Conservation (phyloP, 129 eudicot species). For the Centella asiatica region DNA sequence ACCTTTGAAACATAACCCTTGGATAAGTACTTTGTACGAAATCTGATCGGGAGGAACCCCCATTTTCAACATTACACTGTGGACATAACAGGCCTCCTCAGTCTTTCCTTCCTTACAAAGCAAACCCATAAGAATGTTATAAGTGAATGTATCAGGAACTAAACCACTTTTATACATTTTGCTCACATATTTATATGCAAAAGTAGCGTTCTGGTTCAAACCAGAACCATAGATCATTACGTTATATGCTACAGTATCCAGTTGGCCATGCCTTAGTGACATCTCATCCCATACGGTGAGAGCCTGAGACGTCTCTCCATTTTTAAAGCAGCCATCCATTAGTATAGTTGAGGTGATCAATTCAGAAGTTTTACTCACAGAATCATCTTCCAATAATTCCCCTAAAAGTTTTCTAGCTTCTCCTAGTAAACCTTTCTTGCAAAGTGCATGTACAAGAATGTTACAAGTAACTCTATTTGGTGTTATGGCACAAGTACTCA, state of each 20-base stretch:
- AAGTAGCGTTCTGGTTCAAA: slow-evolving; percentile 26
- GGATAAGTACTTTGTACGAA: slow-evolving; percentile 50
- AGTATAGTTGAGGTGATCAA: slow-evolving; percentile 61
- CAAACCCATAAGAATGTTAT: slow-evolving; percentile 47
- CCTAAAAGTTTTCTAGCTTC: slow-evolving; percentile 50
- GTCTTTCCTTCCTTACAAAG: slow-evolving; percentile 41
- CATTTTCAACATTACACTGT: slow-evolving; percentile 51
- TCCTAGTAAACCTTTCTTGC: slow-evolving; percentile 46
- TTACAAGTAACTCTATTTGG: slow-evolving; percentile 68
- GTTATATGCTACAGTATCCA: slow-evolving; percentile 69
- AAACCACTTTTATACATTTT: slow-evolving; percentile 67
- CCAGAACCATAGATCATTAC: slow-evolving; percentile 54
- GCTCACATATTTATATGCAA: slow-evolving; percentile 38
- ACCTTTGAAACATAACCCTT: slow-evolving; percentile 48
- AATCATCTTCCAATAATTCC: slow-evolving; percentile 37
- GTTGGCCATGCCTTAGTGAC: slow-evolving; percentile 16
- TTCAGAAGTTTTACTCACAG: slow-evolving; percentile 19
- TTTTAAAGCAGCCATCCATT: slow-evolving; percentile 64
- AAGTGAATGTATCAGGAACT: slow-evolving; percentile 52
- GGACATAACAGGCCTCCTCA: slow-evolving; percentile 54
- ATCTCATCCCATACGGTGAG: slow-evolving; percentile 43
- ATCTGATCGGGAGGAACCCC: slow-evolving; percentile 54
- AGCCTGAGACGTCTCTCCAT: slow-evolving; percentile 44
- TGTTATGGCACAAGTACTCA: slow-evolving; percentile 38
- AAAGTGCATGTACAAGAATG: slow-evolving; percentile 62